These are phyloP conservation scores for Picea mariana DNA, from an alignment of 83 land plant species.

Conservation along the genomic window DNA sequence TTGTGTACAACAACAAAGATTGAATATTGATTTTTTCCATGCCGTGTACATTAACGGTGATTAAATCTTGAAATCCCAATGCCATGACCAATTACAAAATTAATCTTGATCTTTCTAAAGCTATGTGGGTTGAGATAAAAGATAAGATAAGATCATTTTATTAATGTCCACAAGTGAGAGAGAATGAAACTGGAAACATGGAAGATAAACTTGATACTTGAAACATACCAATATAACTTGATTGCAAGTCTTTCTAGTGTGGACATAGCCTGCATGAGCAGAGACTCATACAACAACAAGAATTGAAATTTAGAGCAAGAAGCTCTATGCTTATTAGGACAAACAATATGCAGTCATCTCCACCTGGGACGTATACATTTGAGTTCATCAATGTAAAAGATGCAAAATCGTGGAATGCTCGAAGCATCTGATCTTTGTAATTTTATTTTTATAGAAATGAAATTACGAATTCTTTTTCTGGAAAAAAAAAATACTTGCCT, in stretches of 20 bases:
- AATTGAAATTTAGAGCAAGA: background rate
- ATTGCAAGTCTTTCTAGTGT: background rate
- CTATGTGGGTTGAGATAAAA: background rate
- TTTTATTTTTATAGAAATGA: no score
- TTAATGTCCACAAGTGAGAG: background rate
- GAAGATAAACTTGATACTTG: background rate
- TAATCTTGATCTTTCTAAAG: background rate
- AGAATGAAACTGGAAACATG: background rate
- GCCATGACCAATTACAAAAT: background rate
- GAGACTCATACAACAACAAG: background rate
- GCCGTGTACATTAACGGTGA: background rate
- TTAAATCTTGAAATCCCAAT: background rate
- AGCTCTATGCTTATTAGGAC: background rate
- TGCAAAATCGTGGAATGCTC: no score
- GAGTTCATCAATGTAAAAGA: no score
- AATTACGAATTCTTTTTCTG: no score
- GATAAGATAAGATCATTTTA: no score
- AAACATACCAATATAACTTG: background rate
- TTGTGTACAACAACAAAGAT: background rate
- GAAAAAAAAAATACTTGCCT: no score
- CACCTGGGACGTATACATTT: no score
- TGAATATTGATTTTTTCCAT: background rate
- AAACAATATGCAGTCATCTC: background rate
- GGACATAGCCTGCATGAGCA: background rate
- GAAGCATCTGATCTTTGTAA: no score